Base-by-base conservation (phyloP, 306 rosid species). In the Begonia peltatifolia region DNA sequence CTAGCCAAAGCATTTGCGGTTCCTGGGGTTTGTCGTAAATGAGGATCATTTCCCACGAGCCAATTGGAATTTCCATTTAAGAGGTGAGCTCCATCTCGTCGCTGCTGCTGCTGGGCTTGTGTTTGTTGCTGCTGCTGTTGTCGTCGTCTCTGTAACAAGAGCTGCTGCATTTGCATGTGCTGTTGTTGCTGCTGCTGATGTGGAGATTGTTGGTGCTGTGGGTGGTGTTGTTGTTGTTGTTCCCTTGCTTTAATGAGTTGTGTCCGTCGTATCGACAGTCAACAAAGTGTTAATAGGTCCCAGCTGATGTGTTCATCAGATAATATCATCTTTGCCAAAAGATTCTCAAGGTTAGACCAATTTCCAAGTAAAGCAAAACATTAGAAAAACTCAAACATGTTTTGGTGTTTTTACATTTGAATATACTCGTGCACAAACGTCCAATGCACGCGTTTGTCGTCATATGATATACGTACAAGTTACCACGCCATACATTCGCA, bases 1-100 rank as follows among this genome's bases (percentile, higher is more conserved):
- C 93, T 77, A 18, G 99, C 99, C 58, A 86, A 44, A 10, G 93
- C 93, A 83, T 81, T 92, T 44, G 90, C 99, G 50, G 99, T 78
- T 59, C 86, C 96, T 2, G 94, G 69, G 59, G 80, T 78, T 59
- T 82, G 85, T 52, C 83, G 71, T 77, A 82, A 69, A 20, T 72
- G 78, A 48, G 85, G 69, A 63, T 79, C 87, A 48, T 77, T 86
- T 67, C 87, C 94, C 56, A 68, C 84, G 54, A 90, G 78, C 63
- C 99, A 95, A 63, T 92, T 92, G 50, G 96, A 60, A 30, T 63
- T 56, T 38, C 94, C 99, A 74, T 86, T 92, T 57, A 86, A 55
- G 47, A 80, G 81, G 69, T 83, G 95, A 46, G 78, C 65, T 60
- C 96, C 92, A 60, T 92, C 99, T 76, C 99, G 86, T 60, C 80